Base-by-base conservation (phyloP, 805 yeast genomes). In the Cyberlindnera nakhonratchasimensis region DNA sequence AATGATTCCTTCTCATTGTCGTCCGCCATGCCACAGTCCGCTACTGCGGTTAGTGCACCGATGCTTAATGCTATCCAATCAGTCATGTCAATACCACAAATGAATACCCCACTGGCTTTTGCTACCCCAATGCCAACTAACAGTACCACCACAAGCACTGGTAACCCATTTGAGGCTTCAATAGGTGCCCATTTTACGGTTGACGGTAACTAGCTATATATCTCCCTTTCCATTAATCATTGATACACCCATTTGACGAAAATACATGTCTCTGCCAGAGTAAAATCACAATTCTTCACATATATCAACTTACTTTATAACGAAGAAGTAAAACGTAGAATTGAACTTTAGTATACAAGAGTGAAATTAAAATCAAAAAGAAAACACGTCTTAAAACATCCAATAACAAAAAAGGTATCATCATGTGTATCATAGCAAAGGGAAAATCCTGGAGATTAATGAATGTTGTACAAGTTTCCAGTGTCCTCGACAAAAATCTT, bases 401-500 rank as follows among this genome's bases (percentile, higher is more conserved):
- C 9, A 35, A 17, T 10, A 35, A 35, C 17, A 34, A 34, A 20
- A 12, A 6, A 29, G n/a, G n/a, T n/a, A 19, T n/a, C 6, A 16
- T 13, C 18, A 12, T 26, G 29, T 26, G 29, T 26, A 26, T 26
- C 29, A 12, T 26, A 9, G 9, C 9, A 26, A 6, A 7, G n/a
- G n/a, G 11, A 8, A 23, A 11, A 11, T 23, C 10, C 8, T 23
- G 11, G 34, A 24, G 19, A 35, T 41, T 42, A 39, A 14, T 32
- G 36, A 30, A 46, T 26, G 11, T 29, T 22, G 38, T 39, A 47
- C 35, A 42, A 17, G 19, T 29, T 38, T 26, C 51, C 51, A 9
- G 55, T 64, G 3, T 58, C 69, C 32, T 63, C 61, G 28, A 58
- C 39, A 56, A 64, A 64, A 42, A 69, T 56, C 54, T 64, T 61